phyloP scores from a whole-genome alignment of 1,284 basidiomycete genomes.

The Takashimella tepidaria region DNA sequence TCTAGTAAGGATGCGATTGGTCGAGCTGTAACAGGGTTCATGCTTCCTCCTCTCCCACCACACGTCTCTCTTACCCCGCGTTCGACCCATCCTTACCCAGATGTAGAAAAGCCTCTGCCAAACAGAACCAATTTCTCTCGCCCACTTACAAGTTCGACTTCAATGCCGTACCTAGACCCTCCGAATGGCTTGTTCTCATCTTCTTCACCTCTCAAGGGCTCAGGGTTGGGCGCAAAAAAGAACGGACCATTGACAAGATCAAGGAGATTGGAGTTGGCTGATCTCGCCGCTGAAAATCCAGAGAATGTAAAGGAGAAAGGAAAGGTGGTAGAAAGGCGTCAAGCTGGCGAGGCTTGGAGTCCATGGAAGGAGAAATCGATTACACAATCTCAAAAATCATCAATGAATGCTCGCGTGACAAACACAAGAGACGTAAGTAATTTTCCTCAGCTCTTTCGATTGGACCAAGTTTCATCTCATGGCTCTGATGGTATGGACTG shows the following conservation, averaged over 20 bases:
- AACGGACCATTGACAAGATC: conserved; percentile 21
- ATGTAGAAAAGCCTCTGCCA: not conserved
- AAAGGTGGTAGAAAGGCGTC: conserved; percentile 3
- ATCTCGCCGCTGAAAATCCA: conserved; percentile 10
- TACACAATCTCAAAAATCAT: conserved; percentile 6
- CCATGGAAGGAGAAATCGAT: conserved; percentile 27
- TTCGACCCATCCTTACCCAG: conserved; percentile 7
- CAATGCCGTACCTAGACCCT: conserved; percentile 40
- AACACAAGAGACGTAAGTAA: conserved; percentile 16
- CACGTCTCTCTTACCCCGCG: conserved; percentile 26
- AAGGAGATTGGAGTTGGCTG: conserved; percentile 21
- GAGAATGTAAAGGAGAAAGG: conserved; percentile 9
- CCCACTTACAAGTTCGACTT: conserved; percentile 23
- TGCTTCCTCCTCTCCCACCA: conserved; percentile 33
- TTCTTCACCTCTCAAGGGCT: conserved; percentile 12
- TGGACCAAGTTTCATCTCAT: too few relatives aligned
- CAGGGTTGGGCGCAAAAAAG: conserved; percentile 3
- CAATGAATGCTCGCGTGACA: conserved; percentile 1
- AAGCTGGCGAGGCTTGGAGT: conserved; percentile 26
- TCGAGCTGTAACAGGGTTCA: conserved; percentile 25
- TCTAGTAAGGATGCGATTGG: conserved; percentile 12
- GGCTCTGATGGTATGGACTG: too few relatives aligned
- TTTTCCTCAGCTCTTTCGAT: too few relatives aligned
- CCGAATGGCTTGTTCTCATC: conserved; percentile 22
- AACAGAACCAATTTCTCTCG: conserved; percentile 25